phyloP scores from a whole-genome alignment of 2,329 filamentous ascomycete species.

The Verticillium isaacii region DNA sequence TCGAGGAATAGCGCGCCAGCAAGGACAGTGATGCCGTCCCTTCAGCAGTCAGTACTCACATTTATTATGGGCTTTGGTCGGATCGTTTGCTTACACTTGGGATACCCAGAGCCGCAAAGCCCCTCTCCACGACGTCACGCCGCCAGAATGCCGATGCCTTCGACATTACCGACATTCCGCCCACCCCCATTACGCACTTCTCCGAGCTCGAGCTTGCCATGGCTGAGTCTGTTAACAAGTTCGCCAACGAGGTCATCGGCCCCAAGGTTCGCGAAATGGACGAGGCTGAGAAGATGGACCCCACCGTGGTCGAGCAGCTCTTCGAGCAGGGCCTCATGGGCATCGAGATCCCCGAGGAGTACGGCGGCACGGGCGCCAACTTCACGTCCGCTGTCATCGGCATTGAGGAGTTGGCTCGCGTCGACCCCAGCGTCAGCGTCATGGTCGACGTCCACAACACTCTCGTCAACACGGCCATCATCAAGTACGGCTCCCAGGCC shows the following conservation, averaged over 20 bases:
- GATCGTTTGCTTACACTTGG: too few species aligned
- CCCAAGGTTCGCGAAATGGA: slow-evolving; percentile 97
- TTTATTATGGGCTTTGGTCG: too few species aligned
- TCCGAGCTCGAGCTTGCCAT: slow-evolving; percentile 88
- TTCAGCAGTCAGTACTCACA: slow-evolving; percentile 22
- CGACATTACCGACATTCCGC: slow-evolving; percentile 72
- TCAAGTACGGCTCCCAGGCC: slow-evolving; percentile 76
- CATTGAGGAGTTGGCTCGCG: slow-evolving; percentile 91
- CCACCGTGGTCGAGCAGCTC: slow-evolving; percentile 78
- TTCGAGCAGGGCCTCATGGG: slow-evolving; percentile 98
- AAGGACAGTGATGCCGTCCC: slow-evolving; percentile 8
- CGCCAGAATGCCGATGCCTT: slow-evolving; percentile 41
- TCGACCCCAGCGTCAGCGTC: slow-evolving; percentile 92
- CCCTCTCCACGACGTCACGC: slow-evolving; percentile 56
- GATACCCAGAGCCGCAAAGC: slow-evolving; percentile 31
- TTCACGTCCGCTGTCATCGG: slow-evolving; percentile 94
- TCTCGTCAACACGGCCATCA: slow-evolving; percentile 85
- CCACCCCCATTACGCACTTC: slow-evolving; percentile 88
- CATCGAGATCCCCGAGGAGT: slow-evolving; percentile 96
- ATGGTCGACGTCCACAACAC: slow-evolving; percentile 98
- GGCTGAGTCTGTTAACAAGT: slow-evolving; percentile 83
- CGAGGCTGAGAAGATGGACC: slow-evolving; percentile 92
- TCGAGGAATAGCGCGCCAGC: slow-evolving; percentile 16
- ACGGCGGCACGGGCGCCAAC: slow-evolving; percentile 96
- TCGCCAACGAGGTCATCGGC: slow-evolving; percentile 81